Conservation (phyloP, 2,329 filamentous ascomycete species). For the Hymenoscyphus scutula region DNA sequence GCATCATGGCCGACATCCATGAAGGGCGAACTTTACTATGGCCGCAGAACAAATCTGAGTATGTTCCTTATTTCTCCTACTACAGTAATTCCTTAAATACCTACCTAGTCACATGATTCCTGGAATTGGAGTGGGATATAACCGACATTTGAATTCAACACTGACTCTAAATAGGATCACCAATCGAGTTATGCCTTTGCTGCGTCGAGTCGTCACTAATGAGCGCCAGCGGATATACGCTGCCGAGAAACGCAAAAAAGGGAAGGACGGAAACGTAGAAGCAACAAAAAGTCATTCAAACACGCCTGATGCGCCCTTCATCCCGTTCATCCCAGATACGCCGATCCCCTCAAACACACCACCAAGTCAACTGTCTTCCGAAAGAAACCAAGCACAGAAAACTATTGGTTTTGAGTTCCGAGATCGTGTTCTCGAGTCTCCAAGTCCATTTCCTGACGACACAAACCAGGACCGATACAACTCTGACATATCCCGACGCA, state of each 20-base stretch:
- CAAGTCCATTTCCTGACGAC: neutral
- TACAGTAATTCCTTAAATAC: neutral
- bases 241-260: constrained; percentile 19
- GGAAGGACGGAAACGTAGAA: neutral
- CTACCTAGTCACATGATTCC: neutral
- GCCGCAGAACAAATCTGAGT: constrained; percentile 34
- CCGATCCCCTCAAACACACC: neutral
- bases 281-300: neutral
- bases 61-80: constrained; percentile 15
- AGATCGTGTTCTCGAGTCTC: neutral
- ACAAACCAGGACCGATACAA: neutral
- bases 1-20: constrained; percentile 18
- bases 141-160: neutral
- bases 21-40: constrained; percentile 30
- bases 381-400: neutral
- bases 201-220: constrained; percentile 38
- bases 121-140: neutral
- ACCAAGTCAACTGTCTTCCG: neutral
- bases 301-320: neutral
- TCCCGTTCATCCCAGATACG: too few species aligned
- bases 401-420: neutral
- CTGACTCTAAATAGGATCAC: constrained; percentile 30
- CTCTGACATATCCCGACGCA: neutral
- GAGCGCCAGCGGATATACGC: constrained; percentile 36
- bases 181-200: constrained; percentile 30